These are phyloP conservation scores for Claviceps lovelessii DNA, from an alignment of 2,329 filamentous ascomycete genomes.

Conservation along the genomic window DNA sequence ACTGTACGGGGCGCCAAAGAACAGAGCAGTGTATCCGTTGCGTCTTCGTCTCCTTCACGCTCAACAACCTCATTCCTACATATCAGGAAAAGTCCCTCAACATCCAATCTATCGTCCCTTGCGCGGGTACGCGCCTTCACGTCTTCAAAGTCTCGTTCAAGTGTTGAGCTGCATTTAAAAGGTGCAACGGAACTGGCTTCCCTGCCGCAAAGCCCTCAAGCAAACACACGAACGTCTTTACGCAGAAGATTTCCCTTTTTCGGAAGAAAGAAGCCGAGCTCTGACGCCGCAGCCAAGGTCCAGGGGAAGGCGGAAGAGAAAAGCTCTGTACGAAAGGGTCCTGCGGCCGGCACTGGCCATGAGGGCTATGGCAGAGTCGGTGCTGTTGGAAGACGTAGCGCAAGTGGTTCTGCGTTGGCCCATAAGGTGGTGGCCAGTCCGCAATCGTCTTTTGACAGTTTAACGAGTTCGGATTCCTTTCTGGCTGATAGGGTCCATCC, in stretches of 20 bases:
- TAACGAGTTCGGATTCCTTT: slow-evolving; percentile 39
- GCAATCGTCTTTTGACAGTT: slow-evolving; percentile 37
- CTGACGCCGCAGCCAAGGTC: slow-evolving; percentile 33
- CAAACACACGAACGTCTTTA: slow-evolving; percentile 39
- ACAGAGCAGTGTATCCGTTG: slow-evolving; percentile 26
- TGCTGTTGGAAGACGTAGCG: slow-evolving; percentile 46
- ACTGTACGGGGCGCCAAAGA: slow-evolving; percentile 26
- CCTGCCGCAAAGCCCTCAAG: slow-evolving; percentile 34
- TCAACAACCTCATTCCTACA: slow-evolving; percentile 20
- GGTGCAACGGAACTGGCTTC: slow-evolving; percentile 9
- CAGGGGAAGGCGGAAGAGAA: slow-evolving; percentile 30
- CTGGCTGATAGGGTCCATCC: slow-evolving; percentile 48
- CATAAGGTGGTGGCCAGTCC: slow-evolving; percentile 30
- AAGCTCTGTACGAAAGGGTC: slow-evolving; percentile 49
- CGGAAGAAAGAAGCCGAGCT: slow-evolving; percentile 50
- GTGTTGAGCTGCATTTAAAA: slow-evolving; percentile 10
- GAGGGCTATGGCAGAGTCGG: slow-evolving; percentile 66
- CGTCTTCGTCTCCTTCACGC: slow-evolving; percentile 19
- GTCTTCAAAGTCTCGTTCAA: slow-evolving; percentile 6
- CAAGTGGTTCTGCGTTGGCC: slow-evolving; percentile 35
- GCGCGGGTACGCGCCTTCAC: slow-evolving; percentile 7
- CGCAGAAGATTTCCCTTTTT: slow-evolving; percentile 65
- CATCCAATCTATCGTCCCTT: slow-evolving; percentile 15
- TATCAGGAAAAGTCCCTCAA: slow-evolving; percentile 16
- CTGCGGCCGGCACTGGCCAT: slow-evolving; percentile 83